Percentiles rank a stretch among this genome's conserved stretches.
Evolutionary conservation across 148 eudicot species (phyloP).

Genomic region (Fagopyrum homotropicum): DNA sequence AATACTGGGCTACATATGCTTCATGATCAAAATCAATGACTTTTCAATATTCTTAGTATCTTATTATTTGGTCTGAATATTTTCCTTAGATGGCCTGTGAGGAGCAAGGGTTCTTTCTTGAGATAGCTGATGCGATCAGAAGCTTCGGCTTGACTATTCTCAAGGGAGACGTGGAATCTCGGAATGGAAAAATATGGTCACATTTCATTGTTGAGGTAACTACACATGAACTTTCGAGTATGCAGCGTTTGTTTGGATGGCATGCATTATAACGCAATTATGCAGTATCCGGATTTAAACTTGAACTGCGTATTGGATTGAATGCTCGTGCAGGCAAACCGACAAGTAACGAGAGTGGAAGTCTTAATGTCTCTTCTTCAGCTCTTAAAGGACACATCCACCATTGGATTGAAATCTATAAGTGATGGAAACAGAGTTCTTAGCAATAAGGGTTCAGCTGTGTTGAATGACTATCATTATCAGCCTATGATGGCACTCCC

Average conservation of each 20-base stretch:
- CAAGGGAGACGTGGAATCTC: conserved; percentile 76
- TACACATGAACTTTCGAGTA: no score
- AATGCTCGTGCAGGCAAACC: conserved; percentile 23
- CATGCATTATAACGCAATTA: no score
- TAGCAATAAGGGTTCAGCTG: background rate
- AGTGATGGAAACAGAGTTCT: background rate
- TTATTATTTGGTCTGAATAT: background rate
- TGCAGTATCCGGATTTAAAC: no score
- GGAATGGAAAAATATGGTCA: conserved; percentile 55
- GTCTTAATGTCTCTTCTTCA: conserved; percentile 71
- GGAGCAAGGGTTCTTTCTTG: conserved; percentile 71
- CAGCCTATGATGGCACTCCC: conserved; percentile 4
- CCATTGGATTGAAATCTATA: background rate
- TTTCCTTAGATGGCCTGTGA: conserved; percentile 58
- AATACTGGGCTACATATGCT: background rate
- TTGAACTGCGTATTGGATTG: no score
- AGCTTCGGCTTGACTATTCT: conserved; percentile 65
- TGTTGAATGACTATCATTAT: background rate
- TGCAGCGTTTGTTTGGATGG: no score
- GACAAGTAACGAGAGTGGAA: conserved; percentile 53
- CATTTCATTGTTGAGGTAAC: conserved; percentile 74
- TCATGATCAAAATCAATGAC: background rate
- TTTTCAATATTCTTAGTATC: background rate
- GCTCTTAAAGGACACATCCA: conserved; percentile 31
- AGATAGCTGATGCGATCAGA: conserved; percentile 65